A percentile compares a stretch with the other conserved stretches of the same genome.
Conservation (phyloP, 2,329 filamentous ascomycete species). For the Cladorrhinum sp. region DNA sequence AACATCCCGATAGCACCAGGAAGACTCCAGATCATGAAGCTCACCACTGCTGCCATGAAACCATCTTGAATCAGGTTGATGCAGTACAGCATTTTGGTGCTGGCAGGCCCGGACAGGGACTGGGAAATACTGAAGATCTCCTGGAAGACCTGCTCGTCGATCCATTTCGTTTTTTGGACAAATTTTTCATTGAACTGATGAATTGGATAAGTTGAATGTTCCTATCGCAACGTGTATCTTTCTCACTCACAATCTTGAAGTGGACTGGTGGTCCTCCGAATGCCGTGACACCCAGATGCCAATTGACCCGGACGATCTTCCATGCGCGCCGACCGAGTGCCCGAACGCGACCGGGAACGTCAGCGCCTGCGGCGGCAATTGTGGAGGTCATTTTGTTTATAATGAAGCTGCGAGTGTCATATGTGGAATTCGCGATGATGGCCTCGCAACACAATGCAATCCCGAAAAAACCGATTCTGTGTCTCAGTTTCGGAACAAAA, state of each 20-base stretch:
- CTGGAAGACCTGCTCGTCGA: slow-evolving; percentile 68
- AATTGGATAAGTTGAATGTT: no score
- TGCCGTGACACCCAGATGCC: slow-evolving; percentile 62
- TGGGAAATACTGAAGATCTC: slow-evolving; percentile 72
- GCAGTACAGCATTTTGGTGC: slow-evolving; percentile 70
- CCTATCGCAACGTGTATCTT: no score
- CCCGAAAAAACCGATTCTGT: background rate
- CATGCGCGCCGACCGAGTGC: slow-evolving; percentile 11
- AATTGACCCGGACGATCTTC: slow-evolving; percentile 36
- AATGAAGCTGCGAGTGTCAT: no score
- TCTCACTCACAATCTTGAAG: slow-evolving; percentile 59
- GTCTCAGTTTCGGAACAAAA: background rate
- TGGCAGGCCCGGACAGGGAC: slow-evolving; percentile 63
- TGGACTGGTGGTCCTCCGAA: slow-evolving; percentile 69
- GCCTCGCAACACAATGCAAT: background rate
- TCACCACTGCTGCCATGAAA: slow-evolving; percentile 53
- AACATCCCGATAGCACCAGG: slow-evolving; percentile 71
- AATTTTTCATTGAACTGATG: slow-evolving; percentile 57
- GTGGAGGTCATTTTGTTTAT: slow-evolving; percentile 5
- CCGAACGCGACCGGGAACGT: background rate
- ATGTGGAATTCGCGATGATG: background rate
- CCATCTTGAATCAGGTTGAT: slow-evolving; percentile 64
- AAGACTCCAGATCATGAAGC: slow-evolving; percentile 64
- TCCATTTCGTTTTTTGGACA: slow-evolving; percentile 59
- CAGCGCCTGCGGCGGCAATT: background rate